Base-by-base conservation (phyloP, 805 yeast species). In the Teunomyces stri region DNA sequence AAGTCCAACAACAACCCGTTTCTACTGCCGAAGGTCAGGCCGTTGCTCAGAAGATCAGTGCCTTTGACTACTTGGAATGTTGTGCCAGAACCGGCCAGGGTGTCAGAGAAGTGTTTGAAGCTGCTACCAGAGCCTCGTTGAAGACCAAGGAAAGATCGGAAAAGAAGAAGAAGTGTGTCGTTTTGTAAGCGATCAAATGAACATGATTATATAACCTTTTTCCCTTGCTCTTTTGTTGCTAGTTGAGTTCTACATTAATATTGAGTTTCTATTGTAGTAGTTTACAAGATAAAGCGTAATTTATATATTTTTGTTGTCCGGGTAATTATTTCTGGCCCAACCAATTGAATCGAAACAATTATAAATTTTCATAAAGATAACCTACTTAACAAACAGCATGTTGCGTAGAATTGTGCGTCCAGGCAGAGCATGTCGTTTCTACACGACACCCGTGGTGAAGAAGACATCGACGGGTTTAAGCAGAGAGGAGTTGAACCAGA, bases 51-150 rank as follows among this genome's bases (percentile, higher is more conserved):
- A 54, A 53, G 46, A 53, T 66, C 37, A 60, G 62, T 9, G 65
- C 73, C 33, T 55, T 54, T 34, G 68, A 68, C 56, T 61, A 61
- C 55, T 54, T 62, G 56, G 74, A 70, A 47, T 68, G 74, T 48
- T 65, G 69, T 13, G 66, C 66, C 43, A 61, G 66, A 59, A 61
- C 66, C 39, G 65, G 65, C 39, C 60, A 57, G 44, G 66, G 66
- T 52, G 66, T 61, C 48, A 58, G 62, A 53, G 65, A 61, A 46
- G 66, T 61, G 21, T 61, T 62, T 30, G 64, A 59, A 40, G 58
- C 64, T 30, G 66, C 65, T 37, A 62, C 66, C 43, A 57, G 64
- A 51, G 65, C 65, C 21, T 62, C 66, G 10, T 59, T 62, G 59
- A 61, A 55, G 47, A 59, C 62, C 43, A 61, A 61, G 50, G 64